Base-by-base conservation (phyloP, 805 yeast species). In the Pichia thaimueangensis region DNA sequence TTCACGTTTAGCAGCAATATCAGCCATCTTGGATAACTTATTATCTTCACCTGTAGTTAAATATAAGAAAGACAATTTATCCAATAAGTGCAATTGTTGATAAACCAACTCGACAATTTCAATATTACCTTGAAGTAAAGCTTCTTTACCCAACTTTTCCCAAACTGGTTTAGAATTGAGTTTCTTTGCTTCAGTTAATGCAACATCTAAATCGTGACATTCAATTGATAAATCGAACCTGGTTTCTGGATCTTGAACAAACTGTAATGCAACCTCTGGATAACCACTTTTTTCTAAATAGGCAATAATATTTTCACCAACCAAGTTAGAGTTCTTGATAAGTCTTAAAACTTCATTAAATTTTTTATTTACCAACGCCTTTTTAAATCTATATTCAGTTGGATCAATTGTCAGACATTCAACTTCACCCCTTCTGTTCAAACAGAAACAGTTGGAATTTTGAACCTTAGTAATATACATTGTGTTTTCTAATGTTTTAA, bases 231-330 rank as follows among this genome's bases (percentile, higher is more conserved):
- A 73, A 55, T 93, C 98, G 57, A 93, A 91, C 64, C 96, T 78
- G 32, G 97, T 86, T 62, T 89, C 96, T 6, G 97, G 83, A 61
- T 93, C 98, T 65, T 88, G 84, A 41, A 93, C 98, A 59, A 93
- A 94, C 64, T 91, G 97, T 48, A 93, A 73, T 3, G 99, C 98
- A 63, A 93, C 81, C 65, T 93, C 99, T 22, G 98, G 97, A 61
- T 83, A 91, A 2, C 98, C 99, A 59, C 86, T 78, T 69, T 89
- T 83, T 63, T 93, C 95, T 57, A 93, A 73, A 62, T 91, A 93
- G 4, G 94, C 93, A 61, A 93, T 89, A 59, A 93, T 93, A 62
- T 89, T 87, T 69, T 94, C 97, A 50, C 99, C 99, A 40, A 93
- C 98, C 58, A 93, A 73, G 57, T 86, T 88, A 19, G 97, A 89